Percentiles rank a stretch among this genome's conserved stretches.
Conservation (phyloP, 352 stramenopile species). For the Globisporangium iwayamae region DNA sequence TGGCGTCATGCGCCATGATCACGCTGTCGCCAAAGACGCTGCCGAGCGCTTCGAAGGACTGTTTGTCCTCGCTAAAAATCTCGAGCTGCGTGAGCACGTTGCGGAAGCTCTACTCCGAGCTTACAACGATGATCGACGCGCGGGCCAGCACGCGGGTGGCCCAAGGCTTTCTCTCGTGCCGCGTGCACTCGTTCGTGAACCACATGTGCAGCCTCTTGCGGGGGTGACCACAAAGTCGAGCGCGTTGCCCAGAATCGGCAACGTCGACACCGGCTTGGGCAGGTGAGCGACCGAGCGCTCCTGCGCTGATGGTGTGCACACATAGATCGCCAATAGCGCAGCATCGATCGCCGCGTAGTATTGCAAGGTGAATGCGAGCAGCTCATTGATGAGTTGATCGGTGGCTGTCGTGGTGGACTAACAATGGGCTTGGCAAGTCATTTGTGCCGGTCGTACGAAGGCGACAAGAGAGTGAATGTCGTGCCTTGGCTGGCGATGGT, state of each 20-base stretch:
- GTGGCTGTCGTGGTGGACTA: neutral
- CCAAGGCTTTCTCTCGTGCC: constrained; percentile 29
- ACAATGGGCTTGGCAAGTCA: too few relatives aligned
- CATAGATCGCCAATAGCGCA: neutral
- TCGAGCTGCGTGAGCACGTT: constrained; percentile 56
- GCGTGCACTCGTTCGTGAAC: constrained; percentile 19
- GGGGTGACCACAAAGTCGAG: constrained; percentile 14
- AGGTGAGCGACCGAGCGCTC: constrained; percentile 9
- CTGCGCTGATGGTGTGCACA: neutral
- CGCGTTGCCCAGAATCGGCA: constrained; percentile 18
- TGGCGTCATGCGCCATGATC: constrained; percentile 26
- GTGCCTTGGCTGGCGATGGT: too few relatives aligned
- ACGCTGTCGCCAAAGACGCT: constrained; percentile 65
- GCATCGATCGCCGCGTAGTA: neutral
- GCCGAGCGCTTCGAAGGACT: constrained; percentile 27
- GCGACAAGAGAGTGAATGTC: too few relatives aligned
- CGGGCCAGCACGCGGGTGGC: constrained; percentile 30
- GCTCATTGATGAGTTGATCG: neutral
- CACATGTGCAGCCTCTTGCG: constrained; percentile 21
- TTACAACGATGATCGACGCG: constrained; percentile 36
- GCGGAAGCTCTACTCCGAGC: constrained; percentile 31
- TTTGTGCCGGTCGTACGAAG: too few relatives aligned
- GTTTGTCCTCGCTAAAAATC: constrained; percentile 56
- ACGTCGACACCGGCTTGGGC: constrained; percentile 13
- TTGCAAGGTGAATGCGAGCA: neutral